A percentile compares a stretch with the other conserved stretches of the same genome.
Conservation (phyloP, 148 eudicot genomes). For the Fagopyrum tataricum region DNA sequence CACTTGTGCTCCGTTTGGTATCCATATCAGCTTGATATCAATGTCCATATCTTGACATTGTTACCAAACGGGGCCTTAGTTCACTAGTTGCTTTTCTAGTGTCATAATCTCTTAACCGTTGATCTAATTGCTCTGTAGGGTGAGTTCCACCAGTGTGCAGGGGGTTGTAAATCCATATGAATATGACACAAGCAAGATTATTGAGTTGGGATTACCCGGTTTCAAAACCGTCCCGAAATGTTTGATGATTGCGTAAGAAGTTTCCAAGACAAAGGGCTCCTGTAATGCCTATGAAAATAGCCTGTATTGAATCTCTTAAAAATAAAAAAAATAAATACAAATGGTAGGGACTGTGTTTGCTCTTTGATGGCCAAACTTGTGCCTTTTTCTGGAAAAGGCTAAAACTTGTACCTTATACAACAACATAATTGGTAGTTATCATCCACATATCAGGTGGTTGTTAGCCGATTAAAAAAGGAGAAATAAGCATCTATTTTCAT, state of each 20-base stretch:
- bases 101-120: not conserved
- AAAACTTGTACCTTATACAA: not conserved
- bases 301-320: no score
- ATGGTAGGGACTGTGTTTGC: no score
- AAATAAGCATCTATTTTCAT: not conserved
- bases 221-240: slow-evolving; percentile 65
- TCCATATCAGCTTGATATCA: no score
- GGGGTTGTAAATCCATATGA: slow-evolving; percentile 67
- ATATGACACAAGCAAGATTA: slow-evolving; percentile 69
- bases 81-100: not conserved
- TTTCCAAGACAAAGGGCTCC: slow-evolving; percentile 62
- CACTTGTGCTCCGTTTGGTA: no score
- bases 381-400: no score
- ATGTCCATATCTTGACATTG: no score
- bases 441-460: not conserved
- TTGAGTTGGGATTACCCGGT: slow-evolving; percentile 57
- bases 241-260: slow-evolving; percentile 79
- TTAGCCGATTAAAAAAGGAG: not conserved
- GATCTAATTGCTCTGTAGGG: slow-evolving; percentile 25
- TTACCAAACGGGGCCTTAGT: not conserved
- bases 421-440: not conserved
- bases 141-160: slow-evolving; percentile 29
- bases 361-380: no score
- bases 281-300: not conserved
- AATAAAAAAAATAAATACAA: no score